phyloP scores from a whole-genome alignment of 176 grass and related monocot genomes.

The Musa schizocarpa region DNA sequence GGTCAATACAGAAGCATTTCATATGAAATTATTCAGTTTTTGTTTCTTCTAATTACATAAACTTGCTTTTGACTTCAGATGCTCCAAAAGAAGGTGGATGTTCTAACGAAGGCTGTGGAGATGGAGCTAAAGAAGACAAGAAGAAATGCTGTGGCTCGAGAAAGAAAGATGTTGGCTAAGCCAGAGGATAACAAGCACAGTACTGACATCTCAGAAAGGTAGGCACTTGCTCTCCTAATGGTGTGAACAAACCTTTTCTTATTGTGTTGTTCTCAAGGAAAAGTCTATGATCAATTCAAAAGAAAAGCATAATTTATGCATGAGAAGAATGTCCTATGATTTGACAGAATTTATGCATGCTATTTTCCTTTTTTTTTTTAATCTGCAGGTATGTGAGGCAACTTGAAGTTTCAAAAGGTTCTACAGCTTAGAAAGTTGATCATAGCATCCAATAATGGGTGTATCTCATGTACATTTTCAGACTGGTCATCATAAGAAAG shows the following conservation, averaged over 20 bases:
- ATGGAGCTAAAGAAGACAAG: constrained; percentile 14
- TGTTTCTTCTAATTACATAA: background rate
- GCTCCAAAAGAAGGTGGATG: constrained; percentile 14
- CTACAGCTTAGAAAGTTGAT: constrained; percentile 4
- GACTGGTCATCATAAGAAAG: background rate
- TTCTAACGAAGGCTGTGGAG: constrained; percentile 1
- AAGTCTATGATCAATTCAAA: background rate
- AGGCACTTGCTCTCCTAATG: background rate
- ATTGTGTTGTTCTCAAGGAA: background rate
- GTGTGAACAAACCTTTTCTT: background rate
- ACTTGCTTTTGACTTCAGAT: constrained; percentile 7
- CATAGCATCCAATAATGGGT: background rate
- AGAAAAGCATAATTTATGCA: background rate
- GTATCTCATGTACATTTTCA: background rate
- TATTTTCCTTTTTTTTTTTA: background rate
- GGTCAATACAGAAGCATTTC: constrained; percentile 6
- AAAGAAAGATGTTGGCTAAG: constrained; percentile 5
- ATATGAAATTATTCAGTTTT: background rate
- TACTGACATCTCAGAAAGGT: background rate
- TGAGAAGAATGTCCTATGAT: background rate
- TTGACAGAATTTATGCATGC: background rate
- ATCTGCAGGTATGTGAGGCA: background rate
- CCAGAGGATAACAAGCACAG: background rate
- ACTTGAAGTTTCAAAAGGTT: background rate
- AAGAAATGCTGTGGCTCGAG: constrained; percentile 10